A percentile compares a stretch with the other conserved stretches of the same genome.
Evolutionary conservation across 306 rosid species (phyloP).

Genomic region (Gynostemma pentaphyllum): DNA sequence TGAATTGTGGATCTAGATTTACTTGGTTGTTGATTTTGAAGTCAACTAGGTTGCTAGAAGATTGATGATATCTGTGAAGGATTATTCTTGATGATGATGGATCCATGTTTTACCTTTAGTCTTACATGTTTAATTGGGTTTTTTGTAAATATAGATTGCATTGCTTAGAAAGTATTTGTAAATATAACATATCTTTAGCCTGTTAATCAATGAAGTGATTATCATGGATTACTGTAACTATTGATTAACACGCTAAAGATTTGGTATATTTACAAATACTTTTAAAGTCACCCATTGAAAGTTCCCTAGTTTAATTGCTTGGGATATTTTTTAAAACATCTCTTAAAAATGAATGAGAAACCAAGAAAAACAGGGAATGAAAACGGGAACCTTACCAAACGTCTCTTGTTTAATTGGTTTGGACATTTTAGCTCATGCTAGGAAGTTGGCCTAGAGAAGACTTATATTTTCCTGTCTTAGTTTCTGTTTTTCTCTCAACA

Average conservation of each 20-base stretch:
- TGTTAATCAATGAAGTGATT: too few relatives aligned
- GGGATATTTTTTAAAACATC: too few relatives aligned
- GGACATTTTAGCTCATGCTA: neutral
- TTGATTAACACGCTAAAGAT: too few relatives aligned
- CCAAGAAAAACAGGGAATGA: too few relatives aligned
- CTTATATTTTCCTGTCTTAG: neutral
- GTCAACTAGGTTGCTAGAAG: neutral
- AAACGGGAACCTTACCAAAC: conserved; percentile 2
- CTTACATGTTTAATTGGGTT: neutral
- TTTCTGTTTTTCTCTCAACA: neutral
- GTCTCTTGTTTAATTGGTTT: neutral
- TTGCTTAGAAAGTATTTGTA: too few relatives aligned
- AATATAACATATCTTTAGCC: too few relatives aligned
- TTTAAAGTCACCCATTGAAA: too few relatives aligned
- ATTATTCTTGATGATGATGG: conserved; percentile 1
- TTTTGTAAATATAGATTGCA: too few relatives aligned
- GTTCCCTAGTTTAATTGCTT: too few relatives aligned
- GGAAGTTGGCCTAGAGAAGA: neutral
- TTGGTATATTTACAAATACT: too few relatives aligned
- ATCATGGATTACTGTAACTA: too few relatives aligned
- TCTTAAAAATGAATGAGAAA: too few relatives aligned
- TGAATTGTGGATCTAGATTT: neutral
- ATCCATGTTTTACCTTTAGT: neutral
- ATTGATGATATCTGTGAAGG: neutral
- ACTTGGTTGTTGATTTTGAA: neutral